Evolutionary conservation across 805 yeast genomes (phyloP).

Genomic region (Candida mattraensis): DNA sequence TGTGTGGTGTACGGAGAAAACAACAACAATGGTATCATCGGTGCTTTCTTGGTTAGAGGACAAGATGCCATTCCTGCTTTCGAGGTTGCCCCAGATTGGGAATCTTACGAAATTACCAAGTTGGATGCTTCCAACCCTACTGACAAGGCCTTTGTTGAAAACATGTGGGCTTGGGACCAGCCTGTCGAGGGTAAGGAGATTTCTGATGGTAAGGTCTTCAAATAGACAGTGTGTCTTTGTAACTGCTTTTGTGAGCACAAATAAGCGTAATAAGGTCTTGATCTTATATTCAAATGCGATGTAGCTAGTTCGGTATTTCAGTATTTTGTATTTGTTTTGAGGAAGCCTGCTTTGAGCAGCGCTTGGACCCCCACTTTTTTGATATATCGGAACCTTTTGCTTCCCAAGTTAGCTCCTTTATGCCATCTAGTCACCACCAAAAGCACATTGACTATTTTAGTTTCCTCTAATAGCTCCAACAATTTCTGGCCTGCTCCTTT

Average conservation of each 20-base stretch:
- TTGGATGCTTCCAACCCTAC: slow-evolving; percentile 77
- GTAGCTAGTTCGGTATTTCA: slow-evolving; percentile 11
- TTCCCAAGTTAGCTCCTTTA: slow-evolving; percentile 75
- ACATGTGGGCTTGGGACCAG: slow-evolving; percentile 98
- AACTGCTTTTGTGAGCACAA: no score
- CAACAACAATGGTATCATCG: slow-evolving; percentile 96
- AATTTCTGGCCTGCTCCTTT: slow-evolving; percentile 68
- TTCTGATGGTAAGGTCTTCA: slow-evolving; percentile 97
- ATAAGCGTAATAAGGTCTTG: no score
- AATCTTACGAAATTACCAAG: slow-evolving; percentile 81
- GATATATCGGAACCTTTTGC: slow-evolving; percentile 69
- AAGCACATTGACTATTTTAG: slow-evolving; percentile 51
- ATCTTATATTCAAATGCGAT: slow-evolving; percentile 12
- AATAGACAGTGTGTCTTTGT: slow-evolving; percentile 53
- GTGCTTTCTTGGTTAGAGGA: slow-evolving; percentile 95
- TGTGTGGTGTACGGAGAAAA: slow-evolving; percentile 97
- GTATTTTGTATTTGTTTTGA: slow-evolving; percentile 7
- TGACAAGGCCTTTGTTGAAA: slow-evolving; percentile 76
- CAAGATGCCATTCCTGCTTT: slow-evolving; percentile 89
- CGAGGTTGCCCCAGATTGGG: slow-evolving; percentile 99
- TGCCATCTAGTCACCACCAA: slow-evolving; percentile 80
- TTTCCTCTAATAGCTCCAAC: slow-evolving; percentile 51
- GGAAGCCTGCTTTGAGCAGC: slow-evolving; percentile 39
- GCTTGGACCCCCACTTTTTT: slow-evolving; percentile 55
- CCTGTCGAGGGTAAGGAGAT: slow-evolving; percentile 85